phyloP scores from a whole-genome alignment of 208 protist genomes.

The Acanthamoeba sp. region DNA sequence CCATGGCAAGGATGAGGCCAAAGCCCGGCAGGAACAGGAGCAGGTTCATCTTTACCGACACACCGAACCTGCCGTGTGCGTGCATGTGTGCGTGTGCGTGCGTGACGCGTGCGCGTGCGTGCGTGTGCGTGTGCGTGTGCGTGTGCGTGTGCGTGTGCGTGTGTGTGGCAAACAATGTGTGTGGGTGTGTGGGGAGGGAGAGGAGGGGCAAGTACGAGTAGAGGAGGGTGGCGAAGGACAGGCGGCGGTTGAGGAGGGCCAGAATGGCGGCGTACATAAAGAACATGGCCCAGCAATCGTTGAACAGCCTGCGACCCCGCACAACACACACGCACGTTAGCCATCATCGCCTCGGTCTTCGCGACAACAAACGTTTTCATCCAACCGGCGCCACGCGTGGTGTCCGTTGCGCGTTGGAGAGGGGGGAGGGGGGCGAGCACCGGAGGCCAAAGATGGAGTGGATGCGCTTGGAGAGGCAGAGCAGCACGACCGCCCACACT shows the following conservation, averaged over 20 bases:
- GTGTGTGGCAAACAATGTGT: background rate
- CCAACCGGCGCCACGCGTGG: background rate
- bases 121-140: too few species aligned
- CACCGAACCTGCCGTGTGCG: background rate
- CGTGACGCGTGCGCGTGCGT: background rate
- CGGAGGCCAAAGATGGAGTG: constrained; percentile 90
- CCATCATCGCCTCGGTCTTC: too few species aligned
- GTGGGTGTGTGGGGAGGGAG: background rate
- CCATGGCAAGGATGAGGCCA: background rate
- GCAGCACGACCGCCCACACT: constrained; percentile 81
- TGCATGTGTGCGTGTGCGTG: too few species aligned
- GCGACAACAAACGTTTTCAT: too few species aligned
- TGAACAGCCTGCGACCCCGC: constrained; percentile 87
- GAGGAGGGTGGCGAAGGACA: constrained; percentile 1
- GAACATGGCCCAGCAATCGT: constrained; percentile 90
- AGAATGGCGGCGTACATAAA: constrained; percentile 84
- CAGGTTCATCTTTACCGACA: constrained; percentile 16
- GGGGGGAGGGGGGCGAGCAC: background rate
- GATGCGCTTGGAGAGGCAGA: constrained; percentile 86
- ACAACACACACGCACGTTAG: constrained; percentile 80
- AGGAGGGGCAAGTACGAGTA: constrained; percentile 27
- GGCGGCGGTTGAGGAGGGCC: constrained; percentile 77
- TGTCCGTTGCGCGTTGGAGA: background rate
- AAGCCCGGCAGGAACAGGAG: constrained; percentile 1
- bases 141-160: too few species aligned